Evolutionary conservation across 805 yeast species (phyloP).

Genomic region (Wickerhamomyces bisporus): DNA sequence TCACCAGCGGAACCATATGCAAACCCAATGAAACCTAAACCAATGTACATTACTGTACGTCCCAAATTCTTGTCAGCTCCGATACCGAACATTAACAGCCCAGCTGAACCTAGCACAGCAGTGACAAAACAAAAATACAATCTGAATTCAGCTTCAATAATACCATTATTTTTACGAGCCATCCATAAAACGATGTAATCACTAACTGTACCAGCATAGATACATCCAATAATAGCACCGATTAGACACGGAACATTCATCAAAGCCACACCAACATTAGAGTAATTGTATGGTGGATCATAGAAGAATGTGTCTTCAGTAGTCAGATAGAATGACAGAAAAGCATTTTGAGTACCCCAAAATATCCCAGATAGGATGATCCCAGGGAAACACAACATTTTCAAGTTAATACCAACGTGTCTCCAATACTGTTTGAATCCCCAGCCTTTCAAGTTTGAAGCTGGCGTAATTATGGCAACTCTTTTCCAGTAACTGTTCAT

Average conservation of each 20-base stretch:
- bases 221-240: constrained; percentile 63
- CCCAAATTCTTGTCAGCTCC: constrained; percentile 54
- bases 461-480: constrained; percentile 46
- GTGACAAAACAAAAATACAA: constrained; percentile 53
- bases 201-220: constrained; percentile 55
- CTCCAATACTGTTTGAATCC: constrained; percentile 63
- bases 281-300: constrained; percentile 61
- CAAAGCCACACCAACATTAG: constrained; percentile 61
- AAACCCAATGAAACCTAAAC: constrained; percentile 60
- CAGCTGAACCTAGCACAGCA: constrained; percentile 54
- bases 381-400: constrained; percentile 61
- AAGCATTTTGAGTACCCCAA: constrained; percentile 80
- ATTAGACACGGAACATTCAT: constrained; percentile 70
- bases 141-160: constrained; percentile 62
- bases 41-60: constrained; percentile 53
- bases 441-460: constrained; percentile 53
- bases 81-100: constrained; percentile 59
- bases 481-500: constrained; percentile 40
- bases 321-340: constrained; percentile 68
- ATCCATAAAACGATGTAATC: constrained; percentile 57
- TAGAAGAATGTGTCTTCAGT: constrained; percentile 66
- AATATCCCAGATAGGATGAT: constrained; percentile 61
- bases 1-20: constrained; percentile 72
- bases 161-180: constrained; percentile 56
- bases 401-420: constrained; percentile 44